Base-by-base conservation (phyloP, 176 grass and related monocot species). In the Metroxylon sagu region DNA sequence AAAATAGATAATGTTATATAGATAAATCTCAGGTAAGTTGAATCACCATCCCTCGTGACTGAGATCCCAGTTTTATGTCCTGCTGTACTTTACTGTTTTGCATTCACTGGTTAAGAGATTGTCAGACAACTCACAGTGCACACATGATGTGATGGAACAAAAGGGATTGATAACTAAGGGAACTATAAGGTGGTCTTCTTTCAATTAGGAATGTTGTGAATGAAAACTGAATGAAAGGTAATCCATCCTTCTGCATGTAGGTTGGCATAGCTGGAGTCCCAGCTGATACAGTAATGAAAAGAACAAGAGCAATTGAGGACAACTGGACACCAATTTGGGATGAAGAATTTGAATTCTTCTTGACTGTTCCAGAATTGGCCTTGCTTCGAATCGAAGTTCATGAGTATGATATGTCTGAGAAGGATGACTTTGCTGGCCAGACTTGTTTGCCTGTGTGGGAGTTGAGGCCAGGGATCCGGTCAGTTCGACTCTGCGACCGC, bases 281-380 rank as follows among this genome's bases (percentile, higher is more conserved):
- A 5, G 64, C 60, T 6, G 93, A 98, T 78, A 72, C 66, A 4
- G 52, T 31, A 75, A 98, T 88, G 87, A 51, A 83, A 64, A 52
- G 63, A 67, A 98, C 82, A 0, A 57, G 4, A 19, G 51, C 63
- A 60, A 62, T 83, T 5, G 73, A 79, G 80, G 87, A 98, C 49
- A 58, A 64, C 21, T 92, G 93, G 93, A 79, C 74, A 14, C 93
- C 93, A 0, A 67, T 56, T n/a, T 92, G 93, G 93, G 84, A 98
- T 39, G 67, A 78, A 17, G 84, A 85, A 60, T 79, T 92, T 4
- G 61, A 64, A 54, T 85, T 92, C 71, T 28, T 60, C 0, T 26
- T 98, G 49, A 43, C 55, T 1, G 84, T 56, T 60, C 88, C 88
- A 4, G 93, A 98, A 69, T 80, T 98, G 0, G 93, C 93, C 0